Percentiles rank a stretch among this genome's conserved stretches.
Conservation (phyloP, 768 basidiomycete genomes). For the Arthromyces matolae region DNA sequence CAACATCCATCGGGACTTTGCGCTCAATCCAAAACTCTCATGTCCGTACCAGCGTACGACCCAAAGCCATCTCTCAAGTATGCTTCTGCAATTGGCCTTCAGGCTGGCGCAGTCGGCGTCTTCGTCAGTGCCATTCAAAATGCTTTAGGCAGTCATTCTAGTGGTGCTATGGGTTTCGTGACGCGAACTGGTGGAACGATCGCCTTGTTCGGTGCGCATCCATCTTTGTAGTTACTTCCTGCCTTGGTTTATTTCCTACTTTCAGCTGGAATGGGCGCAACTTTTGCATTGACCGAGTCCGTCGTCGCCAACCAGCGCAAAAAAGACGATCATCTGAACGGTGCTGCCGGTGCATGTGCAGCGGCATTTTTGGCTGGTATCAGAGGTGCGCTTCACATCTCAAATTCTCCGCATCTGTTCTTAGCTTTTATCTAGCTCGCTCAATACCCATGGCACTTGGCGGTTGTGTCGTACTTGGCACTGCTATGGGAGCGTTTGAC, state of each 20-base stretch:
- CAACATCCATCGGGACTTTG: constrained; percentile 16
- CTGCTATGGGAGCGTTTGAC: constrained; percentile 77
- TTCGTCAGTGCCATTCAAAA: constrained; percentile 73
- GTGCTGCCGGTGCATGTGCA: constrained; percentile 84
- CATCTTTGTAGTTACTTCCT: neutral
- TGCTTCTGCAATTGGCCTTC: constrained; percentile 56
- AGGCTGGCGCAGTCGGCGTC: constrained; percentile 61
- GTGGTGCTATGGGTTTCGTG: constrained; percentile 81
- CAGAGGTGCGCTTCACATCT: constrained; percentile 48
- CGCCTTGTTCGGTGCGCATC: constrained; percentile 77
- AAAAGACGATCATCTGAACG: constrained; percentile 77
- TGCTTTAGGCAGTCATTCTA: constrained; percentile 70
- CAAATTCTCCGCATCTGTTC: neutral
- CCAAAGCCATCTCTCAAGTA: constrained; percentile 54
- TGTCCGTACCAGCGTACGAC: constrained; percentile 35
- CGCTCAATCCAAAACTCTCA: constrained; percentile 24
- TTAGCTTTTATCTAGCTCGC: constrained; percentile 47
- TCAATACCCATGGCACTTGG: constrained; percentile 81
- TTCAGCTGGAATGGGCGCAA: constrained; percentile 83
- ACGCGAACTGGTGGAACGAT: constrained; percentile 88
- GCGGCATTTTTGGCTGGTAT: constrained; percentile 90
- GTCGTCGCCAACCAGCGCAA: constrained; percentile 76
- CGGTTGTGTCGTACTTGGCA: constrained; percentile 75
- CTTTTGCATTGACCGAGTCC: constrained; percentile 81
- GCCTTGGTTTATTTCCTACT: constrained; percentile 6